Conservation (phyloP, 257 asterid genomes). For the Prunella vulgaris region DNA sequence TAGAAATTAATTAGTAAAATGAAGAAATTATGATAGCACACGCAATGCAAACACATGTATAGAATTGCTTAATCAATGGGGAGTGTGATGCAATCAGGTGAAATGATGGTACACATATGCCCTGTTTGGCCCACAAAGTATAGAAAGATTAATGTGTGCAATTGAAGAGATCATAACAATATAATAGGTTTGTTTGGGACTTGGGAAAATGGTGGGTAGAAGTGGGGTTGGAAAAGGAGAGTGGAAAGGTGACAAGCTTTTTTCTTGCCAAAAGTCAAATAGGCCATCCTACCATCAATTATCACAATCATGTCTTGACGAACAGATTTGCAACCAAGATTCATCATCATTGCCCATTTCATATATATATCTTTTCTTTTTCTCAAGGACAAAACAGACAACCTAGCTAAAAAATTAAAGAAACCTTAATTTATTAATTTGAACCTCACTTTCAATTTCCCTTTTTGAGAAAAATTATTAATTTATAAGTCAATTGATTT, state of each 20-base stretch:
- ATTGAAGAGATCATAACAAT: conserved; percentile 82
- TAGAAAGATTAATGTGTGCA: conserved; percentile 62
- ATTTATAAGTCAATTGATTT: background rate
- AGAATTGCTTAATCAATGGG: conserved; percentile 44
- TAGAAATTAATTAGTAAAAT: background rate
- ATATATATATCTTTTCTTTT: conserved; percentile 10
- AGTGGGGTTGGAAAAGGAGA: conserved; percentile 52
- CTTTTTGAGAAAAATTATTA: no score
- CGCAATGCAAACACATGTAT: background rate
- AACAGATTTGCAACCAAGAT: conserved; percentile 73
- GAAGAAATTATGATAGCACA: background rate
- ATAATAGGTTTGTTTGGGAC: conserved; percentile 59
- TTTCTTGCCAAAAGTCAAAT: conserved; percentile 77
- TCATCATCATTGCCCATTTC: conserved; percentile 56
- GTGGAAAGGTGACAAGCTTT: conserved; percentile 79
- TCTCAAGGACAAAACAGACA: conserved; percentile 27
- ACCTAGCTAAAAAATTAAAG: background rate
- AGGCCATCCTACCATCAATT: conserved; percentile 44
- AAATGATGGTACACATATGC: conserved; percentile 32
- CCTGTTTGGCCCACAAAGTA: conserved; percentile 32
- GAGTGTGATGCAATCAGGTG: conserved; percentile 33
- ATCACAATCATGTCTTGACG: conserved; percentile 45
- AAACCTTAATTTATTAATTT: background rate
- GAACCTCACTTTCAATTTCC: conserved; percentile 1
- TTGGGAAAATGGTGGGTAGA: conserved; percentile 69